Percentiles rank a stretch among this genome's conserved stretches.
Evolutionary conservation across 2,329 filamentous ascomycete genomes (phyloP).

Genomic region (Ramularia endophylla): DNA sequence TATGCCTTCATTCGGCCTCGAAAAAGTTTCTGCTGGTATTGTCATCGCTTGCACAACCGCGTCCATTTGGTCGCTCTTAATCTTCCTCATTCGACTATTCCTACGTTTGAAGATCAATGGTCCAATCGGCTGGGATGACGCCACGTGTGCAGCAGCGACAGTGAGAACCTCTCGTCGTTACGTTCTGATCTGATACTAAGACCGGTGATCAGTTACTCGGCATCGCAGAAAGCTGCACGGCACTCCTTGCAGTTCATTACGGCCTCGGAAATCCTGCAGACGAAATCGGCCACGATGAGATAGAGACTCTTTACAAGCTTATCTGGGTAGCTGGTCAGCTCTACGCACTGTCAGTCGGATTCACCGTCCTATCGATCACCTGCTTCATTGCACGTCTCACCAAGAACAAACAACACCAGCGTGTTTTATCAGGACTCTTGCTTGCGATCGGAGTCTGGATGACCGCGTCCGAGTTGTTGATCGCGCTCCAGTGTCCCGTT

Average conservation of each 20-base stretch:
- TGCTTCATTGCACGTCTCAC: slow-evolving; percentile 25
- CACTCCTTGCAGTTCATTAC: slow-evolving; percentile 16
- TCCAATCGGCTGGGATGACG: slow-evolving; percentile 26
- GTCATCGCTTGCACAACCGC: slow-evolving; percentile 20
- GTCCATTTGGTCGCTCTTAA: slow-evolving; percentile 20
- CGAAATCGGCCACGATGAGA: slow-evolving; percentile 1
- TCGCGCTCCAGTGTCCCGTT: slow-evolving; percentile 21
- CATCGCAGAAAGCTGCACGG: slow-evolving; percentile 13
- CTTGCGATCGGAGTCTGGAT: slow-evolving; percentile 14
- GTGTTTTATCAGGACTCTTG: slow-evolving; percentile 15
- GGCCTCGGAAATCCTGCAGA: slow-evolving; percentile 18
- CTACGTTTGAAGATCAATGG: slow-evolving; percentile 26
- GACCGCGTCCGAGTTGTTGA: slow-evolving; percentile 10
- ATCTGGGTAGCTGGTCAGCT: slow-evolving; percentile 17
- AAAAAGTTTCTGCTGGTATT: slow-evolving; percentile 17
- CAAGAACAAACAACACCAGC: slow-evolving; percentile 12
- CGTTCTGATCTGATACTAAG: background rate
- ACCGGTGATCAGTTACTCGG: slow-evolving; percentile 11
- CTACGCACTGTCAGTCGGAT: slow-evolving; percentile 14
- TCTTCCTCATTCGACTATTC: slow-evolving; percentile 24
- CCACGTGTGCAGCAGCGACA: slow-evolving; percentile 21
- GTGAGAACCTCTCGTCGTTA: background rate
- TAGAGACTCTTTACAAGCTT: slow-evolving; percentile 10
- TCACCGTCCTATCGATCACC: slow-evolving; percentile 23
- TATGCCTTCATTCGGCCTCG: slow-evolving; percentile 22